These are phyloP conservation scores for Cinnamomum micranthum DNA, from an alignment of 164 flowering plant species.

Conservation along the genomic window DNA sequence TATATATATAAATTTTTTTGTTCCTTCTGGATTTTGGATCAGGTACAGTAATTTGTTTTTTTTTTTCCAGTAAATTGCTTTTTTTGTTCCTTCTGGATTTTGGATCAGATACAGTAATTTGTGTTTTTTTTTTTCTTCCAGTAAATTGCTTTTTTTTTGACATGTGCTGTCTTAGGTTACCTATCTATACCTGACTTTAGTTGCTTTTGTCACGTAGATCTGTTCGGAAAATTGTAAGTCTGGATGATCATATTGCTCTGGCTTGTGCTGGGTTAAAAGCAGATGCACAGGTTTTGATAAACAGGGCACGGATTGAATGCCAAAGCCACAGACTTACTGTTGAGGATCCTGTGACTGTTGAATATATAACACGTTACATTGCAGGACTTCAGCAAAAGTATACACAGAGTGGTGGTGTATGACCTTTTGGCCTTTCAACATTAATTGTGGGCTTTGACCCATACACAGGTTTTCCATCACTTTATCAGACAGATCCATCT, in stretches of 20 bases:
- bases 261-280: conserved; percentile 99
- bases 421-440: conserved; percentile 96
- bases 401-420: conserved; percentile 97
- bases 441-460: conserved; percentile 96
- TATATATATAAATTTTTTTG: no score
- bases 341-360: conserved; percentile 97
- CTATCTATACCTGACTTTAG: not conserved
- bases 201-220: conserved; percentile 39
- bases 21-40: no score
- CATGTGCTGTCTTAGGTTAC: no score
- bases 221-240: conserved; percentile 80
- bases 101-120: no score
- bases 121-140: no score
- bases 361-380: conserved; percentile 90
- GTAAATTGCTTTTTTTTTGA: no score
- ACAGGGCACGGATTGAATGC: conserved; percentile 86
- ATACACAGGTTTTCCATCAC: conserved; percentile 69
- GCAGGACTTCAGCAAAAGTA: conserved; percentile 98
- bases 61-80: no score
- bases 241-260: conserved; percentile 90
- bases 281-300: conserved; percentile 91
- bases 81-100: no score
- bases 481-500: conserved; percentile 97
- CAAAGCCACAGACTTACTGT: conserved; percentile 94
- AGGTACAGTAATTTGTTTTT: no score